These are phyloP conservation scores for Beauveria pseudobassiana DNA, from an alignment of 2,329 filamentous ascomycete species.

Conservation along the genomic window DNA sequence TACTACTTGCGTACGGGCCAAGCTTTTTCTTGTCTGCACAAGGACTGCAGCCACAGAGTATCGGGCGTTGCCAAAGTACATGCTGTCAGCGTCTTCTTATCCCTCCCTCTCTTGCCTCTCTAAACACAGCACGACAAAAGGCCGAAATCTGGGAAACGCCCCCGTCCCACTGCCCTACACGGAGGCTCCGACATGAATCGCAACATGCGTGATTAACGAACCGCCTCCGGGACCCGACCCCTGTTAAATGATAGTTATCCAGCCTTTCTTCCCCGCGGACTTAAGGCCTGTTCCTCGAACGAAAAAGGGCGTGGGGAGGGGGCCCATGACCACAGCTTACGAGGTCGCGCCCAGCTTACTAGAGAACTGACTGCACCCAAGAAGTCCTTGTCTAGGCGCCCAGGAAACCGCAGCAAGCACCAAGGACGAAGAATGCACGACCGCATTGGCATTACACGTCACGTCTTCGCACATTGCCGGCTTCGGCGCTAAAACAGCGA, in stretches of 20 bases:
- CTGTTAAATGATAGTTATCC: not conserved
- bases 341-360: not conserved
- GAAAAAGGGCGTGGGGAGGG: not conserved
- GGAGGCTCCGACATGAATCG: slow-evolving; percentile 2
- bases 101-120: not conserved
- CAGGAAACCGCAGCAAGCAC: not conserved
- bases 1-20: too few relatives aligned
- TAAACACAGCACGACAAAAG: not conserved
- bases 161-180: not conserved
- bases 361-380: not conserved
- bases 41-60: too few relatives aligned
- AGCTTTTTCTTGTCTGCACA: too few relatives aligned
- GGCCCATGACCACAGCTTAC: not conserved
- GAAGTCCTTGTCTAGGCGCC: not conserved
- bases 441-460: not conserved
- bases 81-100: not conserved
- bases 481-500: not conserved
- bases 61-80: too few relatives aligned
- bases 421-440: not conserved
- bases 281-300: not conserved
- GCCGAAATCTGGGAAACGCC: not conserved
- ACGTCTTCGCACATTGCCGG: not conserved
- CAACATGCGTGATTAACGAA: slow-evolving; percentile 4
- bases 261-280: slow-evolving; percentile 3
- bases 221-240: not conserved